A percentile compares a stretch with the other conserved stretches of the same genome.
These are phyloP conservation scores for Pistacia vera DNA, from an alignment of 345 rosid species.

Conservation along the genomic window DNA sequence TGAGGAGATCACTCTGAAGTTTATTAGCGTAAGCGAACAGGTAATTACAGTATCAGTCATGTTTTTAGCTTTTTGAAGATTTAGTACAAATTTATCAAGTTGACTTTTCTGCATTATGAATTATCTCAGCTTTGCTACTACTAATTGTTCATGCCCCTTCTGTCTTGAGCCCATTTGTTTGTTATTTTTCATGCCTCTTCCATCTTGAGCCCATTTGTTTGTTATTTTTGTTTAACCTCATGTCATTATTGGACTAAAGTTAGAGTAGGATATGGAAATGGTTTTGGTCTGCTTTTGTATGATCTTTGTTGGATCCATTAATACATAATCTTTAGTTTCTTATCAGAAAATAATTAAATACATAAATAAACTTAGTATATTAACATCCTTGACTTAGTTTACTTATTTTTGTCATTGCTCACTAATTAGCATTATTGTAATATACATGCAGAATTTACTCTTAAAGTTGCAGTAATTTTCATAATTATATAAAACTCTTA, in stretches of 20 bases:
- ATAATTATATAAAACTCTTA: neutral
- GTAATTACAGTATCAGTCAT: conserved; percentile 37
- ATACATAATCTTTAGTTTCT: no score
- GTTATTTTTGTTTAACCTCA: neutral
- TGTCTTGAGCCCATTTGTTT: neutral
- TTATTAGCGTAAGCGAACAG: conserved; percentile 82
- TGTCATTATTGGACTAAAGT: conserved; percentile 1
- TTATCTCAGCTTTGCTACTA: conserved; percentile 2
- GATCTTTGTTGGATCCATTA: no score
- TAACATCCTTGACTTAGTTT: conserved; percentile 4
- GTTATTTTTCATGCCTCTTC: neutral
- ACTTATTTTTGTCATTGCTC: neutral
- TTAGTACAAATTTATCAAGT: neutral
- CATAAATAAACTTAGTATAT: neutral
- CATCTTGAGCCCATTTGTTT: neutral
- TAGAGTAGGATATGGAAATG: neutral
- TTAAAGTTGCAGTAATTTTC: neutral
- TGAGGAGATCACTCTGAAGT: conserved; percentile 96
- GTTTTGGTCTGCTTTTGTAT: no score
- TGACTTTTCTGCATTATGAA: neutral
- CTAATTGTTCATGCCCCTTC: neutral
- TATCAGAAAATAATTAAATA: no score
- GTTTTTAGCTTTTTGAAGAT: conserved; percentile 15
- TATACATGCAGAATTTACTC: neutral
- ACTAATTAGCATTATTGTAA: conserved; percentile 1